Evolutionary conservation across 2,329 filamentous ascomycete species (phyloP).

Genomic region (Pseudopyrenochaeta lycopersici): DNA sequence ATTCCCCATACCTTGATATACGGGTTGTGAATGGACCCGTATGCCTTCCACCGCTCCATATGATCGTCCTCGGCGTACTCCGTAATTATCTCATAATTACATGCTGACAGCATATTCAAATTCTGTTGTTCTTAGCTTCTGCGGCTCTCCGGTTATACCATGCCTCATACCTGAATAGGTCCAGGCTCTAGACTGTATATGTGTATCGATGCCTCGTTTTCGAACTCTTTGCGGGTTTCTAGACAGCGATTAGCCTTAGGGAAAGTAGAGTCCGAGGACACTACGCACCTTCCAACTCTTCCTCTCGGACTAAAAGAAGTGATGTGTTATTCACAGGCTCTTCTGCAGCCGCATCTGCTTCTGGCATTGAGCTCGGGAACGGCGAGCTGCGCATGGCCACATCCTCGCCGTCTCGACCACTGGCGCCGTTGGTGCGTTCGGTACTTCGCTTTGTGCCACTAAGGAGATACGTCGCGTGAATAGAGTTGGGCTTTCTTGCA

Average conservation of each 20-base stretch:
- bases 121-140: constrained; percentile 56
- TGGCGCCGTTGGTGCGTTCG: constrained; percentile 48
- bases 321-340: constrained; percentile 65
- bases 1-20: constrained; percentile 63
- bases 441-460: constrained; percentile 69
- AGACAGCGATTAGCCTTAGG: constrained; percentile 19
- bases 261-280: neutral
- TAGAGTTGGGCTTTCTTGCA: constrained; percentile 72
- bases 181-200: constrained; percentile 84
- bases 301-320: constrained; percentile 75
- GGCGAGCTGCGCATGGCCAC: constrained; percentile 73
- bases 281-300: constrained; percentile 71
- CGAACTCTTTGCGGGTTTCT: constrained; percentile 75
- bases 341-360: constrained; percentile 50
- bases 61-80: constrained; percentile 68
- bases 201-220: constrained; percentile 80
- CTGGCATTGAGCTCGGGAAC: constrained; percentile 72
- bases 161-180: constrained; percentile 67
- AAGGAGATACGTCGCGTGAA: constrained; percentile 94
- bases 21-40: constrained; percentile 79
- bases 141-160: constrained; percentile 54
- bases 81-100: constrained; percentile 68
- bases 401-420: constrained; percentile 66
- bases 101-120: constrained; percentile 75
- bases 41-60: constrained; percentile 66